Percentiles rank a stretch among this genome's conserved stretches.
phyloP scores from a whole-genome alignment of 768 basidiomycete genomes.

The Infundibulicybe gibba region DNA sequence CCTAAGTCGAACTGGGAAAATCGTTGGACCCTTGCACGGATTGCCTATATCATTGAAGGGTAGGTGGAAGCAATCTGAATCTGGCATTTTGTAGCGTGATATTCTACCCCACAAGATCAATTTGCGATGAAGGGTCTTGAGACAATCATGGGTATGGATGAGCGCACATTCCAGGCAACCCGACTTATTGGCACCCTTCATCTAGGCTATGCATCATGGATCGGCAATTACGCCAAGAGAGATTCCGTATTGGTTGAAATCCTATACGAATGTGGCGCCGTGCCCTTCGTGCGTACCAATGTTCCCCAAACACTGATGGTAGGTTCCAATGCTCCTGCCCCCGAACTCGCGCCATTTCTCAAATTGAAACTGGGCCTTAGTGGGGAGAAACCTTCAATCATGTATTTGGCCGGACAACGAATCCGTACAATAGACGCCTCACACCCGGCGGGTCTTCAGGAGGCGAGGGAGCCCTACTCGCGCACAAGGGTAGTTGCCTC shows the following conservation, averaged over 20 bases:
- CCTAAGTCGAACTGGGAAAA: constrained; percentile 38
- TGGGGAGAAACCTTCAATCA: constrained; percentile 61
- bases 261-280: constrained; percentile 51
- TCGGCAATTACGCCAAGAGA: constrained; percentile 40
- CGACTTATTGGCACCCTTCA: neutral
- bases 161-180: neutral
- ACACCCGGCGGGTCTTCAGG: constrained; percentile 66
- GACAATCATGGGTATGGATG: constrained; percentile 28
- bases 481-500: constrained; percentile 54
- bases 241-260: constrained; percentile 53
- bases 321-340: neutral
- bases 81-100: neutral
- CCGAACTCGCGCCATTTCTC: neutral
- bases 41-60: constrained; percentile 42
- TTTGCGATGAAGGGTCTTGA: constrained; percentile 60
- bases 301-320: constrained; percentile 57
- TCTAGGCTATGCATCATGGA: constrained; percentile 51
- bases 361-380: constrained; percentile 16
- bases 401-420: constrained; percentile 58
- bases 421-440: constrained; percentile 54
- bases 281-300: constrained; percentile 53
- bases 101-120: constrained; percentile 33
- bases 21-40: constrained; percentile 48
- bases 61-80: neutral
- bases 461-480: constrained; percentile 64